A percentile compares a stretch with the other conserved stretches of the same genome.
Evolutionary conservation across 192 early-diverging fungal species (phyloP).

Genomic region (Coemansia reversa): DNA sequence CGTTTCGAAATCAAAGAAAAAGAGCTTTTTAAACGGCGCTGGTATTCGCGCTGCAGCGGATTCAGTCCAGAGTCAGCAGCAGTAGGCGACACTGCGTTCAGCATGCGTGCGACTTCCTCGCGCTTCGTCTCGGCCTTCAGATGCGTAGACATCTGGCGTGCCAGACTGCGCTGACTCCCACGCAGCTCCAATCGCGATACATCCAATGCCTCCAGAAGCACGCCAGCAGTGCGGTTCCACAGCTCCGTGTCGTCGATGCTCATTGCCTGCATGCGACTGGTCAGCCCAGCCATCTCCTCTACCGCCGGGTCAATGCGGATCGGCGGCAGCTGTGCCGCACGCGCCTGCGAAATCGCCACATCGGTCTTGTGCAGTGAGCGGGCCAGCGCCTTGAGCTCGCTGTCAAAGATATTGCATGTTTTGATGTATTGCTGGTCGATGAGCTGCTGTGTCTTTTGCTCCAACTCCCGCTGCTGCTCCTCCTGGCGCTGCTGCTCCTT

Average conservation of each 20-base stretch:
- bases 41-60: slow-evolving; percentile 46
- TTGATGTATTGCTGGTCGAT: slow-evolving; percentile 42
- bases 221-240: slow-evolving; percentile 42
- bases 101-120: slow-evolving; percentile 38
- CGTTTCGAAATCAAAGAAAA: slow-evolving; percentile 18
- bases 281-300: slow-evolving; percentile 18
- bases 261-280: slow-evolving; percentile 19
- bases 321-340: slow-evolving; percentile 32
- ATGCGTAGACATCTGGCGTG: slow-evolving; percentile 19
- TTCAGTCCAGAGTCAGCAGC: slow-evolving; percentile 29
- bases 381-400: slow-evolving; percentile 35
- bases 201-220: slow-evolving; percentile 39
- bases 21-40: slow-evolving; percentile 28
- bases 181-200: slow-evolving; percentile 45
- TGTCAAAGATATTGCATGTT: slow-evolving; percentile 46
- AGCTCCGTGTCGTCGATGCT: slow-evolving; percentile 41
- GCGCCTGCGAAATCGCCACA: slow-evolving; percentile 24
- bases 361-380: slow-evolving; percentile 24
- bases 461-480: slow-evolving; percentile 23
- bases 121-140: slow-evolving; percentile 44
- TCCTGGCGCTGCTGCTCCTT: slow-evolving; percentile 9
- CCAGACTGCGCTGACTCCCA: slow-evolving; percentile 30
- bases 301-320: slow-evolving; percentile 37
- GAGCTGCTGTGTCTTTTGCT: slow-evolving; percentile 24
- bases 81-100: slow-evolving; percentile 14